Evolutionary conservation across 495 filamentous ascomycete species (phyloP), one percentile per base, ranked within the genome.

Genomic region (Penicillium canescens): DNA sequence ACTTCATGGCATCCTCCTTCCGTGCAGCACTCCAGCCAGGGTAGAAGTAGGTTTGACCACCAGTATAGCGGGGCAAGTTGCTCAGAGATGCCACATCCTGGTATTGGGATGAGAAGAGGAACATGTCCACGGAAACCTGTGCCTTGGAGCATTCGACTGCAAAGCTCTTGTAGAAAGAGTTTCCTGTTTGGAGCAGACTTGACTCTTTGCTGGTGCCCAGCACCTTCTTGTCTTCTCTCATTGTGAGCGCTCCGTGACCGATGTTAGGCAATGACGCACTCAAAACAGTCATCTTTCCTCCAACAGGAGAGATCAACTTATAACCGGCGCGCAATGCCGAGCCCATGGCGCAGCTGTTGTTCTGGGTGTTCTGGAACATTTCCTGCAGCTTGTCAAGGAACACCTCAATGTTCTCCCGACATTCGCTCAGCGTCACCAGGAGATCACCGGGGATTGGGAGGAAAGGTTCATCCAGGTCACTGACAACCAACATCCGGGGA

Each of bases 121-220:
- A 98, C 94, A 98, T 98, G 71, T 98, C 94, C 62, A 98, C 90
- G 0, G 93, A 98, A 8, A 98, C 93, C 68, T 98, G 94, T 54
- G 92, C 92, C 74, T 98, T 98, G 40, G 93, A 97, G 69, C 94
- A 98, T 66, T 98, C 94, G 6, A 98, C 95, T 2, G 94, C 94
- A 68, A 98, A 98, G 65, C 90, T 96, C 78, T 98, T 98, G 82
- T 98, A 98, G 71, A 98, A 98, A 57, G 89, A 88, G 74, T 88
- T 96, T 11, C 82, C 89, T 0, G 95, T 98, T 66, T 97, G 93
- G 43, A 98, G 77, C 28, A 98, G 79, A 48, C 77, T 76, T 59
- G 82, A 89, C 65, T 98, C 94, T 71, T 96, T 96, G 66, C 83
- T 91, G 3, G 94, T 98, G 52, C 94, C 94, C 5, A 98, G 82